phyloP scores from a whole-genome alignment of 352 stramenopile genomes.

The Phytopythium cucurbitacearum region DNA sequence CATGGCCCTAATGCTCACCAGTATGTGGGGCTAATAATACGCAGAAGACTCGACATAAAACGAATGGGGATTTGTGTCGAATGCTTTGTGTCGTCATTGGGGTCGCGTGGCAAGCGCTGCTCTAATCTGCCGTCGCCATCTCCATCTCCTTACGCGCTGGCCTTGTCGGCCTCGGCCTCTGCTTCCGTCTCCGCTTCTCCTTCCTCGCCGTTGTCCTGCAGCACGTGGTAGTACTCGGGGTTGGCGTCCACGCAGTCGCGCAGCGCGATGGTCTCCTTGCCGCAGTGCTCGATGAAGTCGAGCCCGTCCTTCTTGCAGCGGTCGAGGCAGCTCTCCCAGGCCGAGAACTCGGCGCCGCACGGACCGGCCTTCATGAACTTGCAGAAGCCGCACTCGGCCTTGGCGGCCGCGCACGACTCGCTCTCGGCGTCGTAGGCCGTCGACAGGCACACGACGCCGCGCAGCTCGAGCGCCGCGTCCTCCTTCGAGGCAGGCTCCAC shows the following conservation, averaged over 20 bases:
- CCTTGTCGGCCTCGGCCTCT: constrained; percentile 1
- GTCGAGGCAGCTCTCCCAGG: constrained; percentile 83
- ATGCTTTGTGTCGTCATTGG: no score
- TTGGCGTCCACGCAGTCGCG: constrained; percentile 86
- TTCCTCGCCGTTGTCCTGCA: constrained; percentile 59
- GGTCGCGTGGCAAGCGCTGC: no score
- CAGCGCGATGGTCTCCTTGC: constrained; percentile 65
- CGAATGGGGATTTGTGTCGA: no score
- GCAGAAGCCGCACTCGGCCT: constrained; percentile 87
- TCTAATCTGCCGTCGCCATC: background rate
- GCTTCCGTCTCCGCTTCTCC: constrained; percentile 12
- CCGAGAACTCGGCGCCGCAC: constrained; percentile 72
- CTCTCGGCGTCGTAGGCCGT: constrained; percentile 55
- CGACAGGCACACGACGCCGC: constrained; percentile 64
- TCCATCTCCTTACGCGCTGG: constrained; percentile 6
- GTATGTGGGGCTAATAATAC: no score
- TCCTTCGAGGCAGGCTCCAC: constrained; percentile 20
- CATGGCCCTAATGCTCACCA: no score
- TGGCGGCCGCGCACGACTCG: constrained; percentile 45
- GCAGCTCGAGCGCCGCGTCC: constrained; percentile 27
- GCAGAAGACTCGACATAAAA: no score
- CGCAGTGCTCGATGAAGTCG: constrained; percentile 82
- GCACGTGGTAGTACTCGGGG: constrained; percentile 86
- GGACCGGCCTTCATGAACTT: constrained; percentile 90
- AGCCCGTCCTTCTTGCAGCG: constrained; percentile 59